phyloP scores from a whole-genome alignment of 108 stramenopile genomes.

The Cyclostephanos tholiformis region DNA sequence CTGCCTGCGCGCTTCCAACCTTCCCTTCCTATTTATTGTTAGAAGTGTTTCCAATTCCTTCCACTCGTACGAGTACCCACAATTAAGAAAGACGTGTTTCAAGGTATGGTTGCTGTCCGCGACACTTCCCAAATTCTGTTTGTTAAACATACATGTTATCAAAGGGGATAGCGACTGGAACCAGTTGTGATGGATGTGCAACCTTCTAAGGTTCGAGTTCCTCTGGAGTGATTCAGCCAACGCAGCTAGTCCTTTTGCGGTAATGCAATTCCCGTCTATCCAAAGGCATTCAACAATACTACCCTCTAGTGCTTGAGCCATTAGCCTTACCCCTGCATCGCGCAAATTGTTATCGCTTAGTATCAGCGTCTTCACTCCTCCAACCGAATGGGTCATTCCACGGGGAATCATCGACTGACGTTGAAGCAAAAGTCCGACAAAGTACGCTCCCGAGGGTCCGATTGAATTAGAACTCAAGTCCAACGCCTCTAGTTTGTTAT shows the following conservation, averaged over 20 bases:
- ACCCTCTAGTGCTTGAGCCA: slow-evolving; percentile 30
- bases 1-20: slow-evolving; percentile 28
- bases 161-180: slow-evolving; percentile 38
- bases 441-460: slow-evolving; percentile 17
- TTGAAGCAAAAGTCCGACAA: slow-evolving; percentile 23
- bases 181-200: slow-evolving; percentile 38
- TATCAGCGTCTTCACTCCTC: slow-evolving; percentile 32
- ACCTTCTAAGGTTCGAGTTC: slow-evolving; percentile 24
- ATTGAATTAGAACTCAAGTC: slow-evolving; percentile 41
- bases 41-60: slow-evolving; percentile 30
- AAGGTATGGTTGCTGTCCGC: slow-evolving; percentile 40
- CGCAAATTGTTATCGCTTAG: slow-evolving; percentile 40
- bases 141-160: slow-evolving; percentile 36
- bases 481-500: slow-evolving; percentile 21
- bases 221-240: slow-evolving; percentile 22
- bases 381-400: not conserved
- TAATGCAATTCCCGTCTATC: slow-evolving; percentile 40
- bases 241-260: slow-evolving; percentile 15
- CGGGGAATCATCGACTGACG: slow-evolving; percentile 14
- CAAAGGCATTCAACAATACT: slow-evolving; percentile 31
- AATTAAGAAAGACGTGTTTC: slow-evolving; percentile 41
- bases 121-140: slow-evolving; percentile 26
- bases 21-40: slow-evolving; percentile 36
- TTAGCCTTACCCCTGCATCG: slow-evolving; percentile 32
- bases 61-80: slow-evolving; percentile 44